Conservation (phyloP, 345 rosid species). For the Lepidium africanum region DNA sequence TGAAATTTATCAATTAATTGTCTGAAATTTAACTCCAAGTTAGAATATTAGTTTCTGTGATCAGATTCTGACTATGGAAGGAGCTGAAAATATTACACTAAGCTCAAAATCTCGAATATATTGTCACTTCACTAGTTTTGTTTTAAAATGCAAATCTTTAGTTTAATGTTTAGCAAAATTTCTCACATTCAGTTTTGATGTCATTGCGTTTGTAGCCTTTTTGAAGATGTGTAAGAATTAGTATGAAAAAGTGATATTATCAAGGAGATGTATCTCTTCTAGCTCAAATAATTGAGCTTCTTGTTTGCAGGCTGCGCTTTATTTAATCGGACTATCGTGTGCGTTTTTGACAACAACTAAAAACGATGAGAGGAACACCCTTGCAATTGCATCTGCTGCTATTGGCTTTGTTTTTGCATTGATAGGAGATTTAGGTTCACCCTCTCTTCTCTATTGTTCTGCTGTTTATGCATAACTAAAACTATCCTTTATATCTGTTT, state of each 20-base stretch:
- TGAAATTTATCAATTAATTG: too few relatives aligned
- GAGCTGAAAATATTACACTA: not conserved
- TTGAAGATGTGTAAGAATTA: not conserved
- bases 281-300: not conserved
- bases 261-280: not conserved
- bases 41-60: not conserved
- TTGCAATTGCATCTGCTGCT: slow-evolving; percentile 34
- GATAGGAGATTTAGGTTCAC: slow-evolving; percentile 54
- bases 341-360: slow-evolving; percentile 23
- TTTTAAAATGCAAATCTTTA: not conserved
- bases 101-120: not conserved
- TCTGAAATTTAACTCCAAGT: not conserved
- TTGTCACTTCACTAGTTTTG: not conserved
- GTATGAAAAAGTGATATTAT: not conserved
- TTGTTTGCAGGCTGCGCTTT: slow-evolving; percentile 38
- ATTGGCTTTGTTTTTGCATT: slow-evolving; percentile 39
- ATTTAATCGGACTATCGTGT: slow-evolving; percentile 28
- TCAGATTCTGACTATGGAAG: not conserved
- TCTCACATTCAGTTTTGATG: not conserved
- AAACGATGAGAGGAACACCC: slow-evolving; percentile 12
- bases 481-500: not conserved
- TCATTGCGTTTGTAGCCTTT: not conserved
- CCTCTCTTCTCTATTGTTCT: not conserved
- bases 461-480: not conserved
- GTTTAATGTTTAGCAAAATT: not conserved